These are phyloP conservation scores for Xerocomus spinulosus DNA, from an alignment of 768 basidiomycete genomes.

Conservation along the genomic window DNA sequence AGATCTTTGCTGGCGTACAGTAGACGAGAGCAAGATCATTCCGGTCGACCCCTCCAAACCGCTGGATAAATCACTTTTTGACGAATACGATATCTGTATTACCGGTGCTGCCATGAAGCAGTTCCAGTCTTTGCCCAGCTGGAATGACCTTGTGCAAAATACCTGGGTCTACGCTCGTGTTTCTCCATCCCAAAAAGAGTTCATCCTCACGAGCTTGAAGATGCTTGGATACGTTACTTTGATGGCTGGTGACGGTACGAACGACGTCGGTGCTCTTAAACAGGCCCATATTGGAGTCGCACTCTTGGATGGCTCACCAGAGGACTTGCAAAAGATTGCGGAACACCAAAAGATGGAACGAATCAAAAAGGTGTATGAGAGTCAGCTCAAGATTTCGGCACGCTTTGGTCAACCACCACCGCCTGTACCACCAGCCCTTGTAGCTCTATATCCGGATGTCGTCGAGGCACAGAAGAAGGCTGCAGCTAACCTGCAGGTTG, in stretches of 20 bases:
- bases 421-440: constrained; percentile 84
- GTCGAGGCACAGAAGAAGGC: constrained; percentile 87
- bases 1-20: constrained; percentile 91
- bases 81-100: constrained; percentile 92
- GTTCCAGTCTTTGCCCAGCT: constrained; percentile 64
- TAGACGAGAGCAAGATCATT: constrained; percentile 89
- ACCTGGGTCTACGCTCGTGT: constrained; percentile 99
- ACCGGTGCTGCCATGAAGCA: constrained; percentile 93
- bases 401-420: constrained; percentile 93
- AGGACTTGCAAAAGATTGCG: constrained; percentile 90
- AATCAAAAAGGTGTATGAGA: constrained; percentile 96
- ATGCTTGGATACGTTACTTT: constrained; percentile 86
- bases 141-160: constrained; percentile 82
- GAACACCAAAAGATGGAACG: constrained; percentile 87
- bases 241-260: constrained; percentile 99
- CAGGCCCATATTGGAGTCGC: constrained; percentile 98
- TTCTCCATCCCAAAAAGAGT: constrained; percentile 93
- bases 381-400: constrained; percentile 84
- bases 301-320: constrained; percentile 82
- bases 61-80: constrained; percentile 71
- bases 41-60: constrained; percentile 78
- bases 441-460: constrained; percentile 83
- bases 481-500: constrained; percentile 55
- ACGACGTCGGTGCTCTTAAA: constrained; percentile 97
- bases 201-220: constrained; percentile 88